phyloP scores from a whole-genome alignment of 768 basidiomycete species.

The Termitomyces sp. region DNA sequence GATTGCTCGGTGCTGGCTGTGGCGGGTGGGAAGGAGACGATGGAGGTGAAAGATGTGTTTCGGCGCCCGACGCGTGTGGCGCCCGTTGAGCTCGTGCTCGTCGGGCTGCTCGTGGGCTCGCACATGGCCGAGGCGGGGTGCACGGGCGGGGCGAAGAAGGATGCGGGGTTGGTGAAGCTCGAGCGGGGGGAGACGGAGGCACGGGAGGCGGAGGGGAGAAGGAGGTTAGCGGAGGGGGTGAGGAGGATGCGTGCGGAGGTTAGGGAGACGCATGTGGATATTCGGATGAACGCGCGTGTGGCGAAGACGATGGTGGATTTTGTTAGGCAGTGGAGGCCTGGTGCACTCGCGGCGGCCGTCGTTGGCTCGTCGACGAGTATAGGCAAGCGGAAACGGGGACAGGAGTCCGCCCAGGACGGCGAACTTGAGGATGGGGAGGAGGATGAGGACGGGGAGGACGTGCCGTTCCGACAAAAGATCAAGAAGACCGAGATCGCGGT shows the following conservation, averaged over 20 bases:
- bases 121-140: conserved; percentile 27
- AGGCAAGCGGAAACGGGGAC: neutral
- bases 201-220: conserved; percentile 1
- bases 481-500: neutral
- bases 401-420: neutral
- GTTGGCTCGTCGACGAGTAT: neutral
- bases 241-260: conserved; percentile 46
- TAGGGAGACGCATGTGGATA: conserved; percentile 52
- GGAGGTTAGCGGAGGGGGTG: conserved; percentile 5
- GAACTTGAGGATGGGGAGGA: neutral
- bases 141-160: neutral
- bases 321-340: conserved; percentile 24
- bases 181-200: neutral
- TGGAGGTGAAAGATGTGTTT: conserved; percentile 33
- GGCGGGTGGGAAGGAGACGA: conserved; percentile 14
- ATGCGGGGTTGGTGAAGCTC: too few relatives aligned
- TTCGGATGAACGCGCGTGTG: conserved; percentile 58
- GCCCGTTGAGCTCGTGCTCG: conserved; percentile 64
- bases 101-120: conserved; percentile 47
- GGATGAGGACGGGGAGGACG: neutral
- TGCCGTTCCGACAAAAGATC: neutral
- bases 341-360: neutral
- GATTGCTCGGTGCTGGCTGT: neutral
- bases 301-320: conserved; percentile 50
- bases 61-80: conserved; percentile 42